phyloP scores from a whole-genome alignment of 2,329 filamentous ascomycete genomes.

The Aspergillus novoparasiticus region DNA sequence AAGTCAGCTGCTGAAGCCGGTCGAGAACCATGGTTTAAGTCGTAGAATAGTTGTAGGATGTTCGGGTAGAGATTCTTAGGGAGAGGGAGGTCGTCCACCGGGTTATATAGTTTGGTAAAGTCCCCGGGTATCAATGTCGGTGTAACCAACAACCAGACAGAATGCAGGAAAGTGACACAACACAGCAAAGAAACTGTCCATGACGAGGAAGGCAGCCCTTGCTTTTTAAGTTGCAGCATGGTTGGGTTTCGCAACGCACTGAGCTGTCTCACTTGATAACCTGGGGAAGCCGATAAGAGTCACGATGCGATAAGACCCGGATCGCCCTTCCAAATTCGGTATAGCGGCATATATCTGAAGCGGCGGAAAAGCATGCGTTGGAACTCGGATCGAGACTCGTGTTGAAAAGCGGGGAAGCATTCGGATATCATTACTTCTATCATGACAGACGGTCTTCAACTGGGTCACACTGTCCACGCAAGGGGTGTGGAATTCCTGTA shows the following conservation, averaged over 20 bases:
- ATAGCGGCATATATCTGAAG: slow-evolving; percentile 25
- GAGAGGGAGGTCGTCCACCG: background rate
- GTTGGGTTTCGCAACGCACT: background rate
- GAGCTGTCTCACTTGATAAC: slow-evolving; percentile 8
- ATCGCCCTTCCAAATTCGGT: slow-evolving; percentile 60
- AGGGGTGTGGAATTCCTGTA: background rate
- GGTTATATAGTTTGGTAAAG: background rate
- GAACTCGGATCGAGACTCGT: background rate
- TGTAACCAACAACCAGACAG: background rate
- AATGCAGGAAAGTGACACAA: background rate
- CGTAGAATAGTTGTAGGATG: background rate
- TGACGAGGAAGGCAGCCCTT: background rate
- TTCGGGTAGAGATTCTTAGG: background rate
- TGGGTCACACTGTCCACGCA: background rate
- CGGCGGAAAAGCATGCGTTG: background rate
- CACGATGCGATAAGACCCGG: slow-evolving; percentile 48
- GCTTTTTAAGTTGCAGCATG: background rate
- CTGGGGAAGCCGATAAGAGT: slow-evolving; percentile 2
- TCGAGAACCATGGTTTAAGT: slow-evolving; percentile 59
- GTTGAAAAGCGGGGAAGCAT: background rate
- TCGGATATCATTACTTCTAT: background rate
- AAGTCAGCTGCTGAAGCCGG: slow-evolving; percentile 64
- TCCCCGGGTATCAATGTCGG: background rate
- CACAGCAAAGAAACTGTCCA: background rate
- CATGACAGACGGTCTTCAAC: background rate